Evolutionary conservation across 1,139 yeast genomes (phyloP), one percentile per base, ranked within the genome.

Genomic region (Hyphopichia wangnamkhiaoensis): DNA sequence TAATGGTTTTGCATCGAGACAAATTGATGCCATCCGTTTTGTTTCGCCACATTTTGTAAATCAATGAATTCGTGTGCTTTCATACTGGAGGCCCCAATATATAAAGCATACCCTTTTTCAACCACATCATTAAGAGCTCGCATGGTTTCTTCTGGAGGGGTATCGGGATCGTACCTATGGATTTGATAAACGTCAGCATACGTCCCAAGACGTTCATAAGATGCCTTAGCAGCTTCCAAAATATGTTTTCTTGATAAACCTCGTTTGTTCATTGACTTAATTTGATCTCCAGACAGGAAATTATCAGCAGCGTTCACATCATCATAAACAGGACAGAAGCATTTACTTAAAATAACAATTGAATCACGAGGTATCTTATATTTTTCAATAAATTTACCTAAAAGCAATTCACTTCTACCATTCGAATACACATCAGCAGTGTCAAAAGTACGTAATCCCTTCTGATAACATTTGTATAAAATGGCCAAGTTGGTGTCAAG

Each of bases 1-100:
- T 77, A 77, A 53, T 65, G 74, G 48, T 74, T 73, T 56, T 80
- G 85, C 82, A 80, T 79, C 35, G 79, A 67, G 43, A 79, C 65
- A 47, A 80, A 80, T 55, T 77, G 77, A 45, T 70, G 68, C 80
- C 79, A 77, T 4, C 71, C 70, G 47, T 69, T 47, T 45, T 59
- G 60, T 41, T 79, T 82, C n/a, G 84, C 84, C 23, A 25, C 30
- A 27, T 27, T 33, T 23, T 35, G 39, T 3, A 23, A 15, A 15
- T 32, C 29, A 39, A 36, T 74, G 56, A 79, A 79, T 44, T 36
- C 26, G 32, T 14, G 36, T 1, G 70, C 58, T 31, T 52, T 56
- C 80, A 76, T 76, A 1, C 77, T 53, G 1, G 80, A 74, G 2
- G 81, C 80, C 12, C 81, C 82, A 37, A 77, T 62, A 52, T 76